These are phyloP conservation scores for Boletus reticuloceps DNA, from an alignment of 768 basidiomycete species.

Conservation along the genomic window DNA sequence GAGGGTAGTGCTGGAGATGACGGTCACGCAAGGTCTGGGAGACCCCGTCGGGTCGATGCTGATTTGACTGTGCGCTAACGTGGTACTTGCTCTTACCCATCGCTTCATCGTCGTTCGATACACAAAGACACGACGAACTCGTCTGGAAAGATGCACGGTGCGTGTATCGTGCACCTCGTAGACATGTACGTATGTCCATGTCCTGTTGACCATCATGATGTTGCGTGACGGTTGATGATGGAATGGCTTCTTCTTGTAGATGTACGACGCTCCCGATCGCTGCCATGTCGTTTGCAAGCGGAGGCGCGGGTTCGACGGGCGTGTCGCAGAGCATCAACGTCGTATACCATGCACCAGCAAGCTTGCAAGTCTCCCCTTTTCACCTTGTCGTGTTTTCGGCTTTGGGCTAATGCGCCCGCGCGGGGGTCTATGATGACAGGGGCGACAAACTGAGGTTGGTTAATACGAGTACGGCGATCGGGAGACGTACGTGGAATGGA, in stretches of 20 bases:
- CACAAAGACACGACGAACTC: slow-evolving; percentile 44
- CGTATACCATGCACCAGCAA: slow-evolving; percentile 43
- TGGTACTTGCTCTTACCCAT: no score
- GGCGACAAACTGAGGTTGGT: slow-evolving; percentile 44
- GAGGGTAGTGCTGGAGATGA: slow-evolving; percentile 40
- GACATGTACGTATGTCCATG: slow-evolving; percentile 38
- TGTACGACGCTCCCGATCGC: slow-evolving; percentile 41
- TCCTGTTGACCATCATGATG: background rate
- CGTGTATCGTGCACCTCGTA: slow-evolving; percentile 42
- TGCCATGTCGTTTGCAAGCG: slow-evolving; percentile 33
- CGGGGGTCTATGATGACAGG: slow-evolving; percentile 23
- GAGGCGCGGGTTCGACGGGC: slow-evolving; percentile 28
- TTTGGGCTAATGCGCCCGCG: background rate
- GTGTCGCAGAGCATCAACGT: slow-evolving; percentile 48
- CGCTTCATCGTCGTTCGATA: background rate
- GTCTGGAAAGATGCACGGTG: slow-evolving; percentile 38
- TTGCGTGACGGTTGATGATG: no score
- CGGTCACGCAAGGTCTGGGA: slow-evolving; percentile 42
- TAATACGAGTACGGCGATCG: slow-evolving; percentile 35
- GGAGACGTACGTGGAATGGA: slow-evolving; percentile 29
- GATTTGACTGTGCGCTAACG: background rate
- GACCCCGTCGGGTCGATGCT: no score
- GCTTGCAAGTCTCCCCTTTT: slow-evolving; percentile 29
- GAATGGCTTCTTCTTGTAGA: slow-evolving; percentile 24
- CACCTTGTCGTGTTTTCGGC: background rate